A percentile compares a stretch with the other conserved stretches of the same genome.
phyloP scores from a whole-genome alignment of 2,329 filamentous ascomycete species.

The Colletotrichum sansevieriae region DNA sequence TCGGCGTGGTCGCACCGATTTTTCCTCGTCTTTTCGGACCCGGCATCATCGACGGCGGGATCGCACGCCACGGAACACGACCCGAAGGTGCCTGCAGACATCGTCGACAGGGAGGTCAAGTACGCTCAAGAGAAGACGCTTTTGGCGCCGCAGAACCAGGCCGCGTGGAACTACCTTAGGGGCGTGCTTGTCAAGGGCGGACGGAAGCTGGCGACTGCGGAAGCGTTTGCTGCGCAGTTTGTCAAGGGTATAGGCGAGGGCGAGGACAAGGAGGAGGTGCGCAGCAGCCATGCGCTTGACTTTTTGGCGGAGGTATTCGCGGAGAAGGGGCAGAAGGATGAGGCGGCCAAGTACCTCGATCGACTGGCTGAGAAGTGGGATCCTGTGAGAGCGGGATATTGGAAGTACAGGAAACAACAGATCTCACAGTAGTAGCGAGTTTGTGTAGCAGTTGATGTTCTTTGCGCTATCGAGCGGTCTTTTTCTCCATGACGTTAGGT shows the following conservation, averaged over 20 bases:
- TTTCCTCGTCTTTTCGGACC: conserved; percentile 86
- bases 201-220: conserved; percentile 59
- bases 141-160: conserved; percentile 92
- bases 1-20: conserved; percentile 98
- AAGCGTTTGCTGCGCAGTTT: conserved; percentile 65
- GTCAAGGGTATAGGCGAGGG: conserved; percentile 60
- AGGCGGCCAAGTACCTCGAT: conserved; percentile 77
- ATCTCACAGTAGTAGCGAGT: conserved; percentile 17
- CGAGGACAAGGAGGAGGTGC: conserved; percentile 63
- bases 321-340: conserved; percentile 67
- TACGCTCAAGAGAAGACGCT: conserved; percentile 81
- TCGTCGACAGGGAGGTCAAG: conserved; percentile 80
- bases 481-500: neutral
- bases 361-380: conserved; percentile 89
- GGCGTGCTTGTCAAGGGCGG: conserved; percentile 80
- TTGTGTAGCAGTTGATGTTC: neutral
- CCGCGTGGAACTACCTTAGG: conserved; percentile 91
- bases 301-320: conserved; percentile 77
- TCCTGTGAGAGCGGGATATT: conserved; percentile 91
- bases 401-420: conserved; percentile 71
- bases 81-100: conserved; percentile 67
- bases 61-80: conserved; percentile 65
- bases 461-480: conserved; percentile 1
- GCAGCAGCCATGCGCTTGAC: conserved; percentile 77
- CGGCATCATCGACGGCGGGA: conserved; percentile 60